Evolutionary conservation across 345 rosid species (phyloP), one percentile per base, ranked within the genome.

Genomic region (Eucalyptus virginea): DNA sequence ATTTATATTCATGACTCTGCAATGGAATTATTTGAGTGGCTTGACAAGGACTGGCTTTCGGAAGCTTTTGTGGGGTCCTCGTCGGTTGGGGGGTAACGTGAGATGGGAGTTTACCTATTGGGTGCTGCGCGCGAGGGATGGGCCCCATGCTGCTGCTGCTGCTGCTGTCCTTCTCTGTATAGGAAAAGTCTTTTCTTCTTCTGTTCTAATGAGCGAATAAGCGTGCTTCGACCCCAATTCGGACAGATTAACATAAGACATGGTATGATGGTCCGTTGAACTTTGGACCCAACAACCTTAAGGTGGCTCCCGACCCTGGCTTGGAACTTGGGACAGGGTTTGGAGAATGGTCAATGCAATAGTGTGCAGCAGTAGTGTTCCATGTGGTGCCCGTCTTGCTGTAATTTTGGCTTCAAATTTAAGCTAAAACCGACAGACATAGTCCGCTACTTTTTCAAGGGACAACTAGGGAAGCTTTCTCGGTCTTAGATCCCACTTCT

Each of bases 21-120:
- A 28, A 42, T 44, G 87, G 87, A 58, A 88, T 88, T 62, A 58
- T 80, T 81, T 87, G 88, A 89, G 91, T 87, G 93, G 90, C 62
- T 86, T 34, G 83, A 89, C 85, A 89, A 86, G 34, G 88, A 9
- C 90, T 89, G 88, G 40, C 34, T 72, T 89, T 87, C 21, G 90
- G 90, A 89, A 87, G 90, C 92, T 89, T 90, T 87, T 32, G 89
- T 87, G 93, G 93, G 94, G 58, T 88, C 87, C 88, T 37, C 18
- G 28, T 50, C 45, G 56, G 93, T 92, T 89, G 88, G 89, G 88
- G 90, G 87, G 48, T 85, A 80, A 87, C 48, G 87, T 87, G 91
- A 86, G 91, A 90, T 91, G 89, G 92, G 86, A 50, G 40, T 77
- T 52, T 51, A 21, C 21, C 48, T 40, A 32, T 10, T 81, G 67